These are phyloP conservation scores for Wickerhamomyces mucosus DNA, from an alignment of 805 yeast genomes.

Conservation along the genomic window DNA sequence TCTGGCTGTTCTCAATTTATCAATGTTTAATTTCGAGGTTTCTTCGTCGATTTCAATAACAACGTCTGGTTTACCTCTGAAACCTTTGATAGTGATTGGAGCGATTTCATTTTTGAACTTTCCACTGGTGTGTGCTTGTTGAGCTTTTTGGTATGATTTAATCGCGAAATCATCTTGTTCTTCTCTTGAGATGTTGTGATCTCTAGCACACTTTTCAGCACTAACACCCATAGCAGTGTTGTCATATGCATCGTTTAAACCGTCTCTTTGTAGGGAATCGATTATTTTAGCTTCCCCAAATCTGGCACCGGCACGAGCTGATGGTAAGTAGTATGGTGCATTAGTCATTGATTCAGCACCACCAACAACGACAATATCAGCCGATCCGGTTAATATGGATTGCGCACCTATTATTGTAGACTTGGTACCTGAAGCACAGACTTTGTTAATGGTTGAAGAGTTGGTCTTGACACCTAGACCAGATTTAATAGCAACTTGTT, in stretches of 20 bases:
- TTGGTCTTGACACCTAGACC: constrained; percentile 75
- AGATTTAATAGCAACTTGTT: constrained; percentile 90
- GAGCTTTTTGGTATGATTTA: constrained; percentile 78
- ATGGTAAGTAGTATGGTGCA: constrained; percentile 84
- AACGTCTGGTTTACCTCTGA: constrained; percentile 82
- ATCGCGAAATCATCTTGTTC: constrained; percentile 87
- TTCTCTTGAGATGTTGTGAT: constrained; percentile 68
- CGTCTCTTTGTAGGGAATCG: constrained; percentile 91
- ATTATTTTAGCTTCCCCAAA: constrained; percentile 74
- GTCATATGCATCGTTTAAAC: constrained; percentile 86
- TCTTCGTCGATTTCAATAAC: constrained; percentile 78
- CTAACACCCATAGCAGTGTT: constrained; percentile 90
- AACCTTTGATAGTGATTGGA: constrained; percentile 83
- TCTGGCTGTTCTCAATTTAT: constrained; percentile 72
- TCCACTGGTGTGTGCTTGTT: constrained; percentile 67
- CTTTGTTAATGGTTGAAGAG: constrained; percentile 91
- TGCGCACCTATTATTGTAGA: constrained; percentile 87
- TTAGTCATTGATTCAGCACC: constrained; percentile 98
- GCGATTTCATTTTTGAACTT: constrained; percentile 78
- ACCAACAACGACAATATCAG: constrained; percentile 91
- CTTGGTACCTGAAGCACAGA: constrained; percentile 95
- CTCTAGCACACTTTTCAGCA: constrained; percentile 93
- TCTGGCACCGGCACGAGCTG: constrained; percentile 81
- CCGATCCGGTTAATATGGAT: constrained; percentile 76
- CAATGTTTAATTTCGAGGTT: constrained; percentile 64